Percentiles rank a stretch among this genome's conserved stretches.
phyloP scores from a whole-genome alignment of 192 early-diverging fungal genomes.

The Ambispora gerdemannii region DNA sequence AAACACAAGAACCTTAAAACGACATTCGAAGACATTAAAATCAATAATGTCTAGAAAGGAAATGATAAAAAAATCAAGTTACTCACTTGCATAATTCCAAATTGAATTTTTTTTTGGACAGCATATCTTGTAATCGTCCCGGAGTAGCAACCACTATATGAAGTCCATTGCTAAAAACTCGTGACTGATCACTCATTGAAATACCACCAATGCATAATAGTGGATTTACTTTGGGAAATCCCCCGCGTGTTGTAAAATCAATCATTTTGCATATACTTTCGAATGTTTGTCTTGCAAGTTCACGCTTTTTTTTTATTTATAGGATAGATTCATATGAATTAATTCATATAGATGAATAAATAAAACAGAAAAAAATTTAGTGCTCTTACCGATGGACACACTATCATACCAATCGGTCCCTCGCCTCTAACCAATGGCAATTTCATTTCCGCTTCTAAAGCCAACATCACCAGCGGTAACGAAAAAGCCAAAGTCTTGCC shows the following conservation, averaged over 20 bases:
- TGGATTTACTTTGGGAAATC: slow-evolving; percentile 71
- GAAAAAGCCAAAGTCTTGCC: slow-evolving; percentile 96
- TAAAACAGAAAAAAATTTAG: too few species aligned
- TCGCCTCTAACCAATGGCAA: slow-evolving; percentile 81
- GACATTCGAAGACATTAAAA: background rate
- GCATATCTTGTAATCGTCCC: slow-evolving; percentile 90
- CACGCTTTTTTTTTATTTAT: slow-evolving; percentile 76
- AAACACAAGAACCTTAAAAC: slow-evolving; percentile 73
- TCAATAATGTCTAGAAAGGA: background rate
- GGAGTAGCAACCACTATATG: slow-evolving; percentile 97
- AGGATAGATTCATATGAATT: too few species aligned
- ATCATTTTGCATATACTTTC: slow-evolving; percentile 74
- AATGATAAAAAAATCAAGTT: background rate
- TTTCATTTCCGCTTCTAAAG: slow-evolving; percentile 88
- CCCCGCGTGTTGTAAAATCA: slow-evolving; percentile 53
- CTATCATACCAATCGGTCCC: slow-evolving; percentile 90
- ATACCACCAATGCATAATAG: slow-evolving; percentile 95
- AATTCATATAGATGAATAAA: too few species aligned
- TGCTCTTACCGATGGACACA: slow-evolving; percentile 81
- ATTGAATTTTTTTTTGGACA: slow-evolving; percentile 82
- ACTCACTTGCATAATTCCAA: slow-evolving; percentile 79
- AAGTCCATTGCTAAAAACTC: slow-evolving; percentile 70
- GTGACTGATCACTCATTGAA: slow-evolving; percentile 81
- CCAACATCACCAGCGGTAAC: slow-evolving; percentile 86
- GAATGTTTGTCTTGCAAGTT: slow-evolving; percentile 92